phyloP scores from a whole-genome alignment of 192 early-diverging fungal genomes.

The Umbelopsis sp. region DNA sequence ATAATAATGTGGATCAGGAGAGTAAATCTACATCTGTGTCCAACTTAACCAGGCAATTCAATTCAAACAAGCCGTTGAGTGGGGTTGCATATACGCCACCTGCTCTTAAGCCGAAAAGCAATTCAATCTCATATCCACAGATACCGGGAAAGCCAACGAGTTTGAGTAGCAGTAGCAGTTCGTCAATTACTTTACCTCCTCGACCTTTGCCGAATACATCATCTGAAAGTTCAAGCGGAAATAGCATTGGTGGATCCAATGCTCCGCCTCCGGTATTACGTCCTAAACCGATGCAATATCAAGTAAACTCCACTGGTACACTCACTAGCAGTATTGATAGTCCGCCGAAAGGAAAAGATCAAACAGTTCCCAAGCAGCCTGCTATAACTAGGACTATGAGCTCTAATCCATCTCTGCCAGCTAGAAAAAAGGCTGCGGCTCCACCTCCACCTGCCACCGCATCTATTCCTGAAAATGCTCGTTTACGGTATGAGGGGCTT shows the following conservation, averaged over 20 bases:
- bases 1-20: background rate
- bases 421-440: constrained; percentile 21
- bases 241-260: background rate
- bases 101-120: constrained; percentile 8
- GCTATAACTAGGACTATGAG: background rate
- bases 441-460: constrained; percentile 28
- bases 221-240: background rate
- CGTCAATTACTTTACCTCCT: background rate
- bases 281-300: background rate
- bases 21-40: background rate
- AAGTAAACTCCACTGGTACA: background rate
- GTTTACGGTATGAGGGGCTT: constrained; percentile 19
- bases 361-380: background rate
- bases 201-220: background rate
- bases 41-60: background rate
- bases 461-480: background rate
- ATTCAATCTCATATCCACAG: background rate
- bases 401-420: background rate
- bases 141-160: background rate
- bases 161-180: background rate
- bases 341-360: background rate
- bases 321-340: background rate
- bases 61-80: background rate
- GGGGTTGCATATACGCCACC: background rate
- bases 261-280: background rate